Percentiles rank a stretch among this genome's conserved stretches.
Evolutionary conservation across 176 grass and related monocot genomes (phyloP).

Genomic region (Poa pratensis): DNA sequence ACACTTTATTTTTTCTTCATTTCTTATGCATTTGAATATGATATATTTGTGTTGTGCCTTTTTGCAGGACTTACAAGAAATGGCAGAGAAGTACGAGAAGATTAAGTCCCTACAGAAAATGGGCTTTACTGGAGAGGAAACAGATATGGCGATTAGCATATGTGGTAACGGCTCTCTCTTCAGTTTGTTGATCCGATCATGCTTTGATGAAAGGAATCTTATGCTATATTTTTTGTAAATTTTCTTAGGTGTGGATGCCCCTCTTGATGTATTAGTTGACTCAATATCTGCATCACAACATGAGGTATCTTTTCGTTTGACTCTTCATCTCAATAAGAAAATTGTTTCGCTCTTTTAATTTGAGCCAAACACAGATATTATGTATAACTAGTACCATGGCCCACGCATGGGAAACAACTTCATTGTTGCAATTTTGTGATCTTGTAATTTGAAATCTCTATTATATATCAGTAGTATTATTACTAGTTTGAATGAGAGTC

Average conservation of each 20-base stretch:
- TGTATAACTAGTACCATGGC: neutral
- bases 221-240: constrained; percentile 27
- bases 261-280: constrained; percentile 61
- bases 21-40: neutral
- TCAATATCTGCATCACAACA: constrained; percentile 65
- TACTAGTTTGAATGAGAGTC: neutral
- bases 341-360: neutral
- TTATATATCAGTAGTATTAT: neutral
- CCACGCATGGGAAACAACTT: neutral
- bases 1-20: neutral
- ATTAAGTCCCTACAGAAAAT: constrained; percentile 57
- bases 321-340: neutral
- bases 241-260: constrained; percentile 59
- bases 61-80: constrained; percentile 66
- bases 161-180: constrained; percentile 60
- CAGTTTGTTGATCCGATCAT: constrained; percentile 10
- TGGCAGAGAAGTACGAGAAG: constrained; percentile 60
- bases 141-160: constrained; percentile 56
- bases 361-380: neutral
- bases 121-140: constrained; percentile 53
- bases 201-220: constrained; percentile 17
- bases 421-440: neutral
- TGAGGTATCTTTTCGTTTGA: constrained; percentile 47
- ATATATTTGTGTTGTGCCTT: neutral
- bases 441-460: neutral